Percentiles rank a stretch among this genome's conserved stretches.
Evolutionary conservation across 2,329 filamentous ascomycete genomes (phyloP).

Genomic region (Nigrograna mackinnonii): DNA sequence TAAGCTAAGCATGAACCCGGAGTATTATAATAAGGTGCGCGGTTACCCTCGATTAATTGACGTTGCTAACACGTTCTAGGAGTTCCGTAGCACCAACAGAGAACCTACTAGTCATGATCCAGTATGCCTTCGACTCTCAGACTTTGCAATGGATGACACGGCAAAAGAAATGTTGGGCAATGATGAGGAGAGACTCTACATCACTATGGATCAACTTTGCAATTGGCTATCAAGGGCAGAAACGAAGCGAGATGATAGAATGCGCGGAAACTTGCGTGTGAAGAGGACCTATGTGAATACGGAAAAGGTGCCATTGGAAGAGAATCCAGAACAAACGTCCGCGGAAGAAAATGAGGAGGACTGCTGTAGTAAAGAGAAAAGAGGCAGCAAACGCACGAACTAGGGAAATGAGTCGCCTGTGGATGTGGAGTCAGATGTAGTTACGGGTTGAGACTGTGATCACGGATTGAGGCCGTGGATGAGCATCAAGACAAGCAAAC

Average conservation of each 20-base stretch:
- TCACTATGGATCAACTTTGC: constrained; percentile 1
- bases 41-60: background rate
- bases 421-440: too few species aligned
- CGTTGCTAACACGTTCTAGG: background rate
- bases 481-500: too few species aligned
- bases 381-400: background rate
- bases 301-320: background rate
- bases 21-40: background rate
- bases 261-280: background rate
- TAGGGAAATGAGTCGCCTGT: too few species aligned
- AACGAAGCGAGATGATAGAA: background rate
- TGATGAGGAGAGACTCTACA: background rate
- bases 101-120: background rate
- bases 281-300: background rate
- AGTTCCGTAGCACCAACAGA: constrained; percentile 1
- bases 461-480: too few species aligned
- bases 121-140: background rate
- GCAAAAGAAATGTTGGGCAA: background rate
- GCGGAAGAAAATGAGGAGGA: background rate
- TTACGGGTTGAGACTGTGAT: too few species aligned
- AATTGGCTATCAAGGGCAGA: background rate
- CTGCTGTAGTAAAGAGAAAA: background rate
- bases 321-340: background rate
- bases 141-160: background rate
- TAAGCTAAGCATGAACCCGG: background rate